Percentiles rank a stretch among this genome's conserved stretches.
Conservation (phyloP, 2,329 filamentous ascomycete genomes). For the Ceratocystiopsis minuta region DNA sequence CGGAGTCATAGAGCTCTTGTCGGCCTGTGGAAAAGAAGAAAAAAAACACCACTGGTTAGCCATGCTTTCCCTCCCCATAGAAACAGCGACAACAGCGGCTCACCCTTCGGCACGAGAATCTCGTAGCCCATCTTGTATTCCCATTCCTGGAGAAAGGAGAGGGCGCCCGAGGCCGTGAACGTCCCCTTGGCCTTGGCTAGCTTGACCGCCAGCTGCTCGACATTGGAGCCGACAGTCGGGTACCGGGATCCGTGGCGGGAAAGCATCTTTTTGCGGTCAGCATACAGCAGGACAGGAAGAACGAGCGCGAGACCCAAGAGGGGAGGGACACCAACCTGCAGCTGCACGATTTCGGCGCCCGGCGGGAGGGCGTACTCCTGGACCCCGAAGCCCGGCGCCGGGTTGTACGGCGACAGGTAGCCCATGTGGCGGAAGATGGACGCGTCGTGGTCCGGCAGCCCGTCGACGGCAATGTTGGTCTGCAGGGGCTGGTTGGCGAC, state of each 20-base stretch:
- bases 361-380: slow-evolving; percentile 50
- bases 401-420: slow-evolving; percentile 50
- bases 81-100: background rate
- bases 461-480: slow-evolving; percentile 49
- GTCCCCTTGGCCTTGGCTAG: slow-evolving; percentile 34
- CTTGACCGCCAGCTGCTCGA: slow-evolving; percentile 35
- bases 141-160: slow-evolving; percentile 54
- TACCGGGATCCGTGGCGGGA: slow-evolving; percentile 59
- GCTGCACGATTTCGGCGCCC: slow-evolving; percentile 49
- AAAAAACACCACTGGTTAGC: too few relatives aligned
- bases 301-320: background rate
- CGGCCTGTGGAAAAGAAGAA: slow-evolving; percentile 24
- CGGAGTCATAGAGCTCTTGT: slow-evolving; percentile 53
- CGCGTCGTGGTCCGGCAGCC: slow-evolving; percentile 33
- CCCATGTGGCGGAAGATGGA: slow-evolving; percentile 59
- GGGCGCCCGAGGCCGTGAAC: slow-evolving; percentile 35
- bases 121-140: slow-evolving; percentile 50
- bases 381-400: slow-evolving; percentile 56
- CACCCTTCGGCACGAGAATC: slow-evolving; percentile 49
- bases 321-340: slow-evolving; percentile 24
- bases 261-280: slow-evolving; percentile 34
- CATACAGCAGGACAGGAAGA: background rate
- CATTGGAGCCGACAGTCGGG: slow-evolving; percentile 42
- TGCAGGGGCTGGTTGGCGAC: slow-evolving; percentile 53
- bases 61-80: too few relatives aligned